phyloP scores from a whole-genome alignment of 805 yeast genomes.

The Ogataea thermomethanolica region DNA sequence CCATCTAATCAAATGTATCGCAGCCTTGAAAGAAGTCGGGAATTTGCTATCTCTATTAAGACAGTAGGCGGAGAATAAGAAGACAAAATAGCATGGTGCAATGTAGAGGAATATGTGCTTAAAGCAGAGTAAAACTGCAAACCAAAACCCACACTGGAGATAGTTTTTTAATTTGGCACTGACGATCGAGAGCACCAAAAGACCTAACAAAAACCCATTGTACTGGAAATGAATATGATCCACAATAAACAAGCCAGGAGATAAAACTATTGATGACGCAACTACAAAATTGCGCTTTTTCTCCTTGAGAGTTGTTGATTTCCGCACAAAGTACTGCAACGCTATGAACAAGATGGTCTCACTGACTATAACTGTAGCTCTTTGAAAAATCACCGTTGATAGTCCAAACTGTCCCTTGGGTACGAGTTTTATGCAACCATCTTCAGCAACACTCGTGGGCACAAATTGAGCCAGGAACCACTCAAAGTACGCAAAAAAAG shows the following conservation, averaged over 20 bases:
- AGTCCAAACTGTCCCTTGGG: constrained; percentile 64
- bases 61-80: constrained; percentile 70
- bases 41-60: constrained; percentile 38
- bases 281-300: constrained; percentile 61
- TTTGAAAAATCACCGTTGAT: constrained; percentile 81
- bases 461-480: constrained; percentile 72
- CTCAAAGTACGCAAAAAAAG: constrained; percentile 95
- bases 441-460: constrained; percentile 56
- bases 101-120: constrained; percentile 90
- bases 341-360: constrained; percentile 70
- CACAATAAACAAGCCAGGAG: constrained; percentile 86
- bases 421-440: constrained; percentile 75
- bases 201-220: constrained; percentile 89
- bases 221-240: constrained; percentile 98
- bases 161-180: constrained; percentile 59
- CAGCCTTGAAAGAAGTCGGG: constrained; percentile 21
- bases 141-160: constrained; percentile 62
- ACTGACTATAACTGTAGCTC: constrained; percentile 72
- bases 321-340: constrained; percentile 65
- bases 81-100: constrained; percentile 91
- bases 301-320: constrained; percentile 35
- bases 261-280: constrained; percentile 75
- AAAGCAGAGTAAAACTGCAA: constrained; percentile 79
- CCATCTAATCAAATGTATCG: constrained; percentile 43
- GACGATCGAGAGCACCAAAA: constrained; percentile 69